These are phyloP conservation scores for Penicillium longicatenatum DNA, from an alignment of 495 filamentous ascomycete genomes.

Conservation along the genomic window DNA sequence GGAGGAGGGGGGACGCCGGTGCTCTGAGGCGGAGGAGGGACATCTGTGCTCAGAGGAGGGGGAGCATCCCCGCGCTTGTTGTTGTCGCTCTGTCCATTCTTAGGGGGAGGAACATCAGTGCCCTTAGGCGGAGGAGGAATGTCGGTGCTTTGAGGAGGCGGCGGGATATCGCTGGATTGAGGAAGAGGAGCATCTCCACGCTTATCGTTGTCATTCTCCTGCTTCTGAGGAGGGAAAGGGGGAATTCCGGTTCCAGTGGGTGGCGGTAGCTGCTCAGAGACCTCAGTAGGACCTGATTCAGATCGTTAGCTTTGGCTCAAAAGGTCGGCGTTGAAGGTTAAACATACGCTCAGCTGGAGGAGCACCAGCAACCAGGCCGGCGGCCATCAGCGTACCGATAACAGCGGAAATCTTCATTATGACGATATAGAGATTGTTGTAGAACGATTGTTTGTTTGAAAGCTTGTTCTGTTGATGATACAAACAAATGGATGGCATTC, in stretches of 20 bases:
- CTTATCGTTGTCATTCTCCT: conserved; percentile 8
- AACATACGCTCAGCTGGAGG: conserved; percentile 18
- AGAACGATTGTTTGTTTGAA: neutral
- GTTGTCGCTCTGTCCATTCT: neutral
- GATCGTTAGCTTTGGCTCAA: neutral
- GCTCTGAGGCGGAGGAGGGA: neutral
- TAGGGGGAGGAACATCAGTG: neutral
- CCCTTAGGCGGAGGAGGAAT: neutral
- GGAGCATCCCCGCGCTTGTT: neutral
- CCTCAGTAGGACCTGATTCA: conserved; percentile 9
- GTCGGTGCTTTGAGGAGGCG: neutral
- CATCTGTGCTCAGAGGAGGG: neutral
- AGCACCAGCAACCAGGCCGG: conserved; percentile 21
- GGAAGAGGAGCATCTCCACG: neutral
- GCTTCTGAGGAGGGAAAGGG: conserved; percentile 5
- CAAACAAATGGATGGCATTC: neutral
- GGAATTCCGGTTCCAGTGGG: conserved; percentile 4
- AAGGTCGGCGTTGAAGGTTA: neutral
- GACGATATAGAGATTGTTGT: conserved; percentile 1
- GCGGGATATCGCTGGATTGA: neutral
- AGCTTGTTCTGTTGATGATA: neutral
- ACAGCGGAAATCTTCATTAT: conserved; percentile 19
- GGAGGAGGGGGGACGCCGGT: neutral
- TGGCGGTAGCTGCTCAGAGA: conserved; percentile 2
- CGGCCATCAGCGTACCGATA: conserved; percentile 20